Conservation (phyloP, 805 yeast genomes). For the Schwanniomyces pseudopolymorphus region DNA sequence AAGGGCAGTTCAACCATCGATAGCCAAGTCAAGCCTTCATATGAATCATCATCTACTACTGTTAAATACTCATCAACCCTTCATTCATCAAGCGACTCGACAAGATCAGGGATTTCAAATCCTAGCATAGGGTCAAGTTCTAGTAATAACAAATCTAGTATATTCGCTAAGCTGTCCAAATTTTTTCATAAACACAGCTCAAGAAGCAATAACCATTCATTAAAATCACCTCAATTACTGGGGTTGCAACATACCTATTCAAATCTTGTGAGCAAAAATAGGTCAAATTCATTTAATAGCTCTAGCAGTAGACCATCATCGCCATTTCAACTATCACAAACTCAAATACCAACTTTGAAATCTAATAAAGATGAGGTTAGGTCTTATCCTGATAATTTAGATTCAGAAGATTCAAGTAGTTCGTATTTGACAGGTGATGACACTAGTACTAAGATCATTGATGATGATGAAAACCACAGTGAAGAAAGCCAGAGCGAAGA, state of each 20-base stretch:
- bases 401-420: not conserved
- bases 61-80: not conserved
- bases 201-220: constrained; percentile 7
- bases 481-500: not conserved
- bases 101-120: not conserved
- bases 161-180: constrained; percentile 25
- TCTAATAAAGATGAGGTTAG: not conserved
- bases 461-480: not conserved
- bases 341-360: not conserved
- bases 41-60: not conserved
- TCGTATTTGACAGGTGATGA: not conserved
- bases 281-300: constrained; percentile 26
- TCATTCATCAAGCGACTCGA: constrained; percentile 1
- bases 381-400: not conserved
- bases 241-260: constrained; percentile 29
- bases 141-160: constrained; percentile 16
- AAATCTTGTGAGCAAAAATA: constrained; percentile 29
- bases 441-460: not conserved
- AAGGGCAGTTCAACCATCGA: not conserved
- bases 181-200: constrained; percentile 24
- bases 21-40: not conserved
- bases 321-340: constrained; percentile 11
- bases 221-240: constrained; percentile 11
- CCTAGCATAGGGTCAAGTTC: not conserved
- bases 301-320: constrained; percentile 16